A percentile compares a stretch with the other conserved stretches of the same genome.
Conservation (phyloP, 1,284 basidiomycete genomes). For the Rhodotorula sp. region DNA sequence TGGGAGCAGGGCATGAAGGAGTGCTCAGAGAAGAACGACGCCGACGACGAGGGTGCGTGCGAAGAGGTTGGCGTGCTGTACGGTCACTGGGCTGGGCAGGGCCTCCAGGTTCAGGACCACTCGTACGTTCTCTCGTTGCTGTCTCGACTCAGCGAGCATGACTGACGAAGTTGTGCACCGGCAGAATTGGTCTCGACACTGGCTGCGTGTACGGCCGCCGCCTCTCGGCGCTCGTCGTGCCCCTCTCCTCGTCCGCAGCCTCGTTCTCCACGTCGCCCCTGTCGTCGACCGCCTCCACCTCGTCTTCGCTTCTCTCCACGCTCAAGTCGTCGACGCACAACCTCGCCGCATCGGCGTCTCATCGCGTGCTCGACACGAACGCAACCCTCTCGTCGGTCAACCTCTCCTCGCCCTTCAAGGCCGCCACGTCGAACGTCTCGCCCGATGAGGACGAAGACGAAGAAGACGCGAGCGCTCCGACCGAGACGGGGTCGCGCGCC, state of each 20-base stretch:
- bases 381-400: neutral
- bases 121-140: conserved; percentile 21
- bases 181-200: conserved; percentile 42
- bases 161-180: neutral
- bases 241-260: neutral
- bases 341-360: neutral
- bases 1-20: conserved; percentile 41
- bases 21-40: conserved; percentile 24
- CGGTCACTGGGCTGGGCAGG: conserved; percentile 44
- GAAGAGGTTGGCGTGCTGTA: conserved; percentile 41
- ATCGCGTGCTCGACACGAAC: neutral
- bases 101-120: conserved; percentile 37
- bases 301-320: neutral
- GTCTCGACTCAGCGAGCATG: neutral
- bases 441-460: neutral
- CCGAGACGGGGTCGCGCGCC: neutral
- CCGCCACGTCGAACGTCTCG: no score
- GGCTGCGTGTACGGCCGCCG: conserved; percentile 43
- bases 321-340: neutral
- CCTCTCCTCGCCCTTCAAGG: neutral
- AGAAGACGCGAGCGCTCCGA: neutral
- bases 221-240: conserved; percentile 42
- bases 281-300: neutral
- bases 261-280: neutral
- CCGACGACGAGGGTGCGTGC: conserved; percentile 16